These are phyloP conservation scores for Podospora appendiculata DNA, from an alignment of 495 filamentous ascomycete genomes.

Conservation along the genomic window DNA sequence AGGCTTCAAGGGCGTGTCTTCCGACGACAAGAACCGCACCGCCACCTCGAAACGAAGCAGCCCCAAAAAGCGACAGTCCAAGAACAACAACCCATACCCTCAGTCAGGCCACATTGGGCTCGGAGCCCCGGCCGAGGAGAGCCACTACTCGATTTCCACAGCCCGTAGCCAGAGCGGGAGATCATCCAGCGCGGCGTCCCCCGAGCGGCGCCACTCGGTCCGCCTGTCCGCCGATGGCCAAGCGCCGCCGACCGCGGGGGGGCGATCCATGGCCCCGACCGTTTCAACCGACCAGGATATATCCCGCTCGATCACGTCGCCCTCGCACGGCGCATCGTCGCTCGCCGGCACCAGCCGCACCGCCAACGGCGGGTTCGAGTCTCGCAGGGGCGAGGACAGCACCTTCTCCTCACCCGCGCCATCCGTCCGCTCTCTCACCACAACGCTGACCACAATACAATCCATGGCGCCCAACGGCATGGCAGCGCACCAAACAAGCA, in stretches of 20 bases:
- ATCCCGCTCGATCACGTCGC: slow-evolving; percentile 61
- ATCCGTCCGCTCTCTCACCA: slow-evolving; percentile 85
- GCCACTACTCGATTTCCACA: slow-evolving; percentile 51
- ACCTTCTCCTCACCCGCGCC: slow-evolving; percentile 92
- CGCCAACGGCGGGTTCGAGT: slow-evolving; percentile 55
- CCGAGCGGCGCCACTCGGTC: slow-evolving; percentile 43
- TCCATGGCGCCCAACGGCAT: slow-evolving; percentile 67
- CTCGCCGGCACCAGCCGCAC: slow-evolving; percentile 56
- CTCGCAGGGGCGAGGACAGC: slow-evolving; percentile 66
- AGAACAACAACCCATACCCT: slow-evolving; percentile 81
- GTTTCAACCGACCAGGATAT: slow-evolving; percentile 74
- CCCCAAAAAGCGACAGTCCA: slow-evolving; percentile 44
- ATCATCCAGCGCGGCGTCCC: slow-evolving; percentile 28
- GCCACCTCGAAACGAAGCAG: slow-evolving; percentile 34
- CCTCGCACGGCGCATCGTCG: slow-evolving; percentile 65
- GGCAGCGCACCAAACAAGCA: slow-evolving; percentile 54
- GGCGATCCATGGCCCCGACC: slow-evolving; percentile 68
- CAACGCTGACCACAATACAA: slow-evolving; percentile 93
- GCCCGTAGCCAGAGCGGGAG: slow-evolving; percentile 26
- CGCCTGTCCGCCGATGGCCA: slow-evolving; percentile 51
- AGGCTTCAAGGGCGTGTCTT: slow-evolving; percentile 62
- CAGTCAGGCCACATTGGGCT: slow-evolving; percentile 45
- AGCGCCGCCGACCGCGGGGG: slow-evolving; percentile 51
- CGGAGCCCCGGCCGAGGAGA: slow-evolving; percentile 38
- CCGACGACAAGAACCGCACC: slow-evolving; percentile 30